Conservation (phyloP, 495 filamentous ascomycete species). For the Penicilliopsis zonata region DNA sequence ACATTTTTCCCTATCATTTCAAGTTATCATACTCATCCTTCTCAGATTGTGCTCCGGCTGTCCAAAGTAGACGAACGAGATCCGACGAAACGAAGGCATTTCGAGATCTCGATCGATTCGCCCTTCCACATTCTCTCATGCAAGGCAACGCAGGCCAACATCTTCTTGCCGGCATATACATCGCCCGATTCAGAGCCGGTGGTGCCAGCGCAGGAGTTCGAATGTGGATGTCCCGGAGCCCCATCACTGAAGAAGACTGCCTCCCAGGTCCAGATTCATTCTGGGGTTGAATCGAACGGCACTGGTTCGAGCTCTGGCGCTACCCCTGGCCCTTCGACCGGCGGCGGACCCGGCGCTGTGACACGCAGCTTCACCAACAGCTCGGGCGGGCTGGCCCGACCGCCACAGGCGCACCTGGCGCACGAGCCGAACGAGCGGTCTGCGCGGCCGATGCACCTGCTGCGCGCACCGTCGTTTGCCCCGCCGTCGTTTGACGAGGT, state of each 20-base stretch:
- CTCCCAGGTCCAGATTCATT: slow-evolving; percentile 28
- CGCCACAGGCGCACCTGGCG: slow-evolving; percentile 35
- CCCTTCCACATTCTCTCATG: slow-evolving; percentile 94
- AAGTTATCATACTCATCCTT: slow-evolving; percentile 3
- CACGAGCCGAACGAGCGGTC: slow-evolving; percentile 27
- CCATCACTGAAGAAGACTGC: slow-evolving; percentile 24
- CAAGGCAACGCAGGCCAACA: slow-evolving; percentile 85
- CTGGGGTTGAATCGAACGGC: slow-evolving; percentile 14
- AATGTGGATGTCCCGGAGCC: slow-evolving; percentile 73
- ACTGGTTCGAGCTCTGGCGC: neutral
- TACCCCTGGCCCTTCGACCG: too few relatives aligned
- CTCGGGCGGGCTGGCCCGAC: slow-evolving; percentile 33
- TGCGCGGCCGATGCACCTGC: slow-evolving; percentile 69
- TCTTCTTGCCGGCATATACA: slow-evolving; percentile 74
- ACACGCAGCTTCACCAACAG: slow-evolving; percentile 35
- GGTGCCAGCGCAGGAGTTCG: slow-evolving; percentile 37
- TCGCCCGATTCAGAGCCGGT: slow-evolving; percentile 40
- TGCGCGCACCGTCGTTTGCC: slow-evolving; percentile 80
- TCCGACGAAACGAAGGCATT: slow-evolving; percentile 75
- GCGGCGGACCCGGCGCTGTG: slow-evolving; percentile 12
- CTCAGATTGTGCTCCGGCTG: slow-evolving; percentile 88
- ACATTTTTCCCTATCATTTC: neutral
- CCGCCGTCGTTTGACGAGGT: slow-evolving; percentile 87
- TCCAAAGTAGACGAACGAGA: slow-evolving; percentile 77
- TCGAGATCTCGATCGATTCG: slow-evolving; percentile 97